These are phyloP conservation scores for Saccharomycopsis oosterbeekiorum DNA, from an alignment of 805 yeast species.

Conservation along the genomic window DNA sequence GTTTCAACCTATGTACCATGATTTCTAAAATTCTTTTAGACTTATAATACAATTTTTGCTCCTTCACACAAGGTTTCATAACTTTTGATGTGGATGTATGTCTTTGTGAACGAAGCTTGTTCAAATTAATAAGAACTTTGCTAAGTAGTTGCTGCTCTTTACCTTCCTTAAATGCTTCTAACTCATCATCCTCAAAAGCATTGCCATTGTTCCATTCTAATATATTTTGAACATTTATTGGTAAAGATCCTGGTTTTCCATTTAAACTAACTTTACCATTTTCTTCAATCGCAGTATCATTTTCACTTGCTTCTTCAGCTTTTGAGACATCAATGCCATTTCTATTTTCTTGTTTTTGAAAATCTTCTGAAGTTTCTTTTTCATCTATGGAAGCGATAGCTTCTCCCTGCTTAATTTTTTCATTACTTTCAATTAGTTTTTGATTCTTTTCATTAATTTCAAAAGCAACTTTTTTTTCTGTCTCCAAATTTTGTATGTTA, in stretches of 20 bases:
- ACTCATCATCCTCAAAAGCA: constrained; percentile 41
- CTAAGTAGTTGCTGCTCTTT: constrained; percentile 35
- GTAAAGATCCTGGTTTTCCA: constrained; percentile 12
- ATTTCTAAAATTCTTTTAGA: constrained; percentile 37
- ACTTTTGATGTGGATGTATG: constrained; percentile 19
- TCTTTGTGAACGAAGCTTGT: constrained; percentile 40
- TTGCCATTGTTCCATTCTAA: constrained; percentile 42
- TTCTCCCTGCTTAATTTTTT: not conserved
- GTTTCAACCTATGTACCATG: constrained; percentile 29
- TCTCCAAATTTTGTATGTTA: constrained; percentile 9
- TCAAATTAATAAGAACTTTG: constrained; percentile 37
- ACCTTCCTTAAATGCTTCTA: constrained; percentile 36
- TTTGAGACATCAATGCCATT: not conserved
- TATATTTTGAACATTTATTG: constrained; percentile 31
- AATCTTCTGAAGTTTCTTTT: constrained; percentile 3
- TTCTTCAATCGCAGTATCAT: constrained; percentile 8
- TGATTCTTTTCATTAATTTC: not conserved
- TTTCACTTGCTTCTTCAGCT: not conserved
- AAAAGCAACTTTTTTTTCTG: constrained; percentile 1
- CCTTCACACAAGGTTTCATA: constrained; percentile 34
- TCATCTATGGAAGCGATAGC: constrained; percentile 2
- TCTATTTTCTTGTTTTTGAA: constrained; percentile 7
- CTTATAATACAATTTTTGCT: constrained; percentile 33
- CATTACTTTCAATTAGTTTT: not conserved
- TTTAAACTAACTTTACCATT: constrained; percentile 9